These are phyloP conservation scores for Debaryomyces sp. DNA, from an alignment of 1,139 yeast genomes.

Conservation along the genomic window DNA sequence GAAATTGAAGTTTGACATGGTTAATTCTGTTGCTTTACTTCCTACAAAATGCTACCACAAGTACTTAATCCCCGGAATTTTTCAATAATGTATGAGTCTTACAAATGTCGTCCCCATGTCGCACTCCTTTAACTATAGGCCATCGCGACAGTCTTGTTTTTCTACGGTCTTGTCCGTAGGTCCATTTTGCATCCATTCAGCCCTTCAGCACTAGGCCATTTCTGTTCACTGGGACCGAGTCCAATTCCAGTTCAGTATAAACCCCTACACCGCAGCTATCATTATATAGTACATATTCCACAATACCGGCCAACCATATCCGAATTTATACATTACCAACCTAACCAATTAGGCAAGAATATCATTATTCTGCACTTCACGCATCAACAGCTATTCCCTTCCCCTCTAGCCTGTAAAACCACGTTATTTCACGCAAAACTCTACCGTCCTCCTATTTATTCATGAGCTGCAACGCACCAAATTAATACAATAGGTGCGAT, in stretches of 20 bases:
- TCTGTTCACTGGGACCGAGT: neutral
- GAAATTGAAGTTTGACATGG: slow-evolving; percentile 5
- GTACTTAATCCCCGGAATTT: neutral
- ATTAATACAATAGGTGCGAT: neutral
- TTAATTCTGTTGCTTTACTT: neutral
- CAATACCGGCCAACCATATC: neutral
- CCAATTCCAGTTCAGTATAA: neutral
- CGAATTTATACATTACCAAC: neutral
- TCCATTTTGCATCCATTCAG: neutral
- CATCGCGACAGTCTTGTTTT: neutral
- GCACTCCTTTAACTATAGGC: neutral
- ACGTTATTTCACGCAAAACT: neutral
- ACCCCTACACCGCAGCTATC: neutral
- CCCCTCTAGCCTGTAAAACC: neutral
- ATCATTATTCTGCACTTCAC: neutral
- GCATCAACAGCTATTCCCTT: neutral
- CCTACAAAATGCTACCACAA: neutral
- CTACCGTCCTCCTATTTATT: neutral
- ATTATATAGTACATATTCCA: neutral
- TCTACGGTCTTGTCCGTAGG: neutral
- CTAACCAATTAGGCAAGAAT: neutral
- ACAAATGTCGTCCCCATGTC: neutral
- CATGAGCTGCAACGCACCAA: neutral
- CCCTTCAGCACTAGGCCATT: neutral
- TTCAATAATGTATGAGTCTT: neutral